Evolutionary conservation across 164 flowering plant genomes (phyloP).

Genomic region (Chimonanthus salicifolius): DNA sequence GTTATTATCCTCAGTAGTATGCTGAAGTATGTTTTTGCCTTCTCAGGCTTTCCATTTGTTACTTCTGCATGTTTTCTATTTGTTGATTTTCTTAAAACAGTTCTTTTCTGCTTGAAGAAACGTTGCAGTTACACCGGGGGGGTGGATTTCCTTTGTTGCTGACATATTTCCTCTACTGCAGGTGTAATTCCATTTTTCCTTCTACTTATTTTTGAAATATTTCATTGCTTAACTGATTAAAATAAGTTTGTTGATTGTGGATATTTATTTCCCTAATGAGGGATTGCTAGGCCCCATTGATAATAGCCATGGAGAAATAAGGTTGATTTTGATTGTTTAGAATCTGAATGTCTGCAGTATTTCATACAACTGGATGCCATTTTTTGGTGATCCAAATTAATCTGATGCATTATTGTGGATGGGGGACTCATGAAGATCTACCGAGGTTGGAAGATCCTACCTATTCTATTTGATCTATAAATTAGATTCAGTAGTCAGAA

Average conservation of each 20-base stretch:
- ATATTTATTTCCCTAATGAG: too few species aligned
- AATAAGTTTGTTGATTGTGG: too few species aligned
- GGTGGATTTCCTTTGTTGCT: slow-evolving; percentile 68
- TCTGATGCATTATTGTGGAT: not conserved
- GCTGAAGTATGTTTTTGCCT: slow-evolving; percentile 54
- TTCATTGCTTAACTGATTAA: not conserved
- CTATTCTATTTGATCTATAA: not conserved
- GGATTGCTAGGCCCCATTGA: not conserved
- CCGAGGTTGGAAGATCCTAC: not conserved
- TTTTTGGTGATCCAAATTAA: not conserved
- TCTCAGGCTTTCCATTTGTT: not conserved
- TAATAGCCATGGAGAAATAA: not conserved
- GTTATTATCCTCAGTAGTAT: slow-evolving; percentile 76
- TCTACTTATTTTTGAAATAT: not conserved
- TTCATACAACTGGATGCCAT: not conserved
- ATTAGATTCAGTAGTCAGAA: not conserved
- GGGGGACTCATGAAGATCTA: not conserved
- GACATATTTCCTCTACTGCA: slow-evolving; percentile 89
- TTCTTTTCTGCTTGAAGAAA: slow-evolving; percentile 43
- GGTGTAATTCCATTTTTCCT: slow-evolving; percentile 39
- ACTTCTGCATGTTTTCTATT: not conserved
- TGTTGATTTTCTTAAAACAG: slow-evolving; percentile 12
- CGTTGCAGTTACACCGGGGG: slow-evolving; percentile 43
- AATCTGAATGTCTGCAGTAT: not conserved
- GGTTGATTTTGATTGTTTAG: not conserved